phyloP scores from a whole-genome alignment of 1,284 basidiomycete genomes.

The Ganoderma leucocontextum region DNA sequence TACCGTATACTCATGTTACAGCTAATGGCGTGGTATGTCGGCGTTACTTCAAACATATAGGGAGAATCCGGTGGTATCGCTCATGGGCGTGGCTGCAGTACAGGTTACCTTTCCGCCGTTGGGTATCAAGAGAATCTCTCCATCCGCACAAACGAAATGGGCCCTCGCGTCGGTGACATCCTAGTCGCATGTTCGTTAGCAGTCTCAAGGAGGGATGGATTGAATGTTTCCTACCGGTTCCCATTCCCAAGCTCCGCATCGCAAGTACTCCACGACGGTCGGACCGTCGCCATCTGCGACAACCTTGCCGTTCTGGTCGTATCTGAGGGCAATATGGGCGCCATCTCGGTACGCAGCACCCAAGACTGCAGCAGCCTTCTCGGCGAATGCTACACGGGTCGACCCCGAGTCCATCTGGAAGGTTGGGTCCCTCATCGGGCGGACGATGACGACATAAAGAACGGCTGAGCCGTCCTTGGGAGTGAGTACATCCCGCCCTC shows the following conservation, averaged over 20 bases:
- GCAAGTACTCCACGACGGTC: constrained; percentile 81
- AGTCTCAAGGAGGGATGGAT: constrained; percentile 6
- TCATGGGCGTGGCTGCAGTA: constrained; percentile 44
- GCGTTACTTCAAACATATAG: constrained; percentile 48
- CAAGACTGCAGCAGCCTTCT: constrained; percentile 61
- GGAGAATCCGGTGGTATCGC: constrained; percentile 50
- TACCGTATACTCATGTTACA: background rate
- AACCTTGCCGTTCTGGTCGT: constrained; percentile 56
- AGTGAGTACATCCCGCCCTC: constrained; percentile 46
- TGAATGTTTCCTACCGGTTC: constrained; percentile 65
- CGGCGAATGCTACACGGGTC: constrained; percentile 54
- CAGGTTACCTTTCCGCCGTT: constrained; percentile 64
- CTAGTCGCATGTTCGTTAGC: constrained; percentile 43
- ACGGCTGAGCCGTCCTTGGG: constrained; percentile 46
- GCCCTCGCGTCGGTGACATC: constrained; percentile 63
- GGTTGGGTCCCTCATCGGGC: constrained; percentile 76
- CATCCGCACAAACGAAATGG: constrained; percentile 79
- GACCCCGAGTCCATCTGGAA: constrained; percentile 50
- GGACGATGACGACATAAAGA: constrained; percentile 85
- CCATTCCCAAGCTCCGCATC: constrained; percentile 89
- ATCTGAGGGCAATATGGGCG: constrained; percentile 69
- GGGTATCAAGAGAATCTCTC: constrained; percentile 68
- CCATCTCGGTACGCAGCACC: constrained; percentile 78
- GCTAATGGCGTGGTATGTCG: background rate
- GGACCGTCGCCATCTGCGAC: constrained; percentile 54